Evolutionary conservation across 2,329 filamentous ascomycete genomes (phyloP), one percentile per base, ranked within the genome.

Genomic region (Cercospora canescens): DNA sequence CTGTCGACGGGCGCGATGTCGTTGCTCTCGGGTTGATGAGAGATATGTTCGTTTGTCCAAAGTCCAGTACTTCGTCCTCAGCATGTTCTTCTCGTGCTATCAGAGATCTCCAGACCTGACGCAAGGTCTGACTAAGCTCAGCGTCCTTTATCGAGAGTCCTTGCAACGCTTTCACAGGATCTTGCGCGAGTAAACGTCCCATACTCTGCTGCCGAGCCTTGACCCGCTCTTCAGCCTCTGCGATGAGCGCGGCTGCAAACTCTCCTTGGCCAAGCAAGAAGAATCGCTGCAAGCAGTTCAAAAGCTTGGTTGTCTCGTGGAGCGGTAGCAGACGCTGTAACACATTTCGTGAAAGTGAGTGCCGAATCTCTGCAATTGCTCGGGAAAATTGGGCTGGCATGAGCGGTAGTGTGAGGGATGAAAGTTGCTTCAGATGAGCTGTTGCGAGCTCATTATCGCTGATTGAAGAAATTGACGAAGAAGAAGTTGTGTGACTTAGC

Each of bases 211-310:
- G 92, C 58, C 92, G 88, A 69, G 87, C 89, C n/a, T 88, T 86
- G 26, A 95, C 86, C 71, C 89, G 90, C 62, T 90, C 87, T 71
- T 97, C 93, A 1, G 94, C 93, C 79, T 97, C 92, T 37, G 90
- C 87, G 1, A 96, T 92, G 28, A 99, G 80, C 0, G 91, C 90
- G 79, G 95, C 89, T 21, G 94, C 93, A 77, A 99, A 99, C 77
- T 98, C 95, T 60, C 94, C 94, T 35, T 92, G 87, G 1, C 91
- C 90, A 0, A 99, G 84, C 2, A 99, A 85, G 71, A 97, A 92
- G 79, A 96, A 97, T 64, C 95, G 89, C 56, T 94, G 87, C 1
- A 97, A 83, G 8, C 97, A 83, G 30, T 88, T 87, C 14, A 98
- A 82, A 58, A 91, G 88, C 69, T 95, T 90, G 6, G 92, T 81